A percentile compares a stretch with the other conserved stretches of the same genome.
These are phyloP conservation scores for Hypoxylon lenormandii DNA, from an alignment of 495 filamentous ascomycete species.

Conservation along the genomic window DNA sequence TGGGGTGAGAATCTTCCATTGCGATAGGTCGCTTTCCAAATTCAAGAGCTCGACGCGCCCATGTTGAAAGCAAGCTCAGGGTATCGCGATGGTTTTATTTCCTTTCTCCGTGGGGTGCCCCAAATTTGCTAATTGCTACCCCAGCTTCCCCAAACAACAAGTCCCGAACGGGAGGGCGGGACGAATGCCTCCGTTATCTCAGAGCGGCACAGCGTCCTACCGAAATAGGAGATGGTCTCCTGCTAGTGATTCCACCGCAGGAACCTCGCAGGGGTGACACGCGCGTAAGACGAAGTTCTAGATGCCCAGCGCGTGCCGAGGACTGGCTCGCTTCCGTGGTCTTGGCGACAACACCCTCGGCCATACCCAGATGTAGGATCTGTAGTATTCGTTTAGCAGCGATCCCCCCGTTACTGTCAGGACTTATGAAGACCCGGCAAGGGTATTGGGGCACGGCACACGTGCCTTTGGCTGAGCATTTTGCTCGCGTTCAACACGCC, in stretches of 20 bases:
- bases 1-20: slow-evolving; percentile 7
- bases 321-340: slow-evolving; percentile 22
- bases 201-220: slow-evolving; percentile 21
- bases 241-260: slow-evolving; percentile 18
- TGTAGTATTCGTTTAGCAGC: slow-evolving; percentile 24
- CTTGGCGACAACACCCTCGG: slow-evolving; percentile 28
- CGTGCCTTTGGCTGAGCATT: slow-evolving; percentile 6
- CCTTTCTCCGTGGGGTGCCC: slow-evolving; percentile 10
- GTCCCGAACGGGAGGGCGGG: slow-evolving; percentile 37
- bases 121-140: slow-evolving; percentile 18
- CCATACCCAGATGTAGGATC: slow-evolving; percentile 11
- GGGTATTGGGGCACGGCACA: slow-evolving; percentile 9
- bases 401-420: slow-evolving; percentile 15
- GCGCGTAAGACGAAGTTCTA: slow-evolving; percentile 30
- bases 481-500: slow-evolving; percentile 7
- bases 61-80: slow-evolving; percentile 4
- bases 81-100: slow-evolving; percentile 33
- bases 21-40: slow-evolving; percentile 1
- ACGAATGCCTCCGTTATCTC: slow-evolving; percentile 22
- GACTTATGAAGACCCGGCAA: slow-evolving; percentile 25
- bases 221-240: slow-evolving; percentile 15
- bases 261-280: slow-evolving; percentile 22
- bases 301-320: slow-evolving; percentile 26
- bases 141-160: slow-evolving; percentile 30
- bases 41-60: neutral